These are phyloP conservation scores for Gynandropsis gynandra DNA, from an alignment of 345 rosid genomes.

Conservation along the genomic window DNA sequence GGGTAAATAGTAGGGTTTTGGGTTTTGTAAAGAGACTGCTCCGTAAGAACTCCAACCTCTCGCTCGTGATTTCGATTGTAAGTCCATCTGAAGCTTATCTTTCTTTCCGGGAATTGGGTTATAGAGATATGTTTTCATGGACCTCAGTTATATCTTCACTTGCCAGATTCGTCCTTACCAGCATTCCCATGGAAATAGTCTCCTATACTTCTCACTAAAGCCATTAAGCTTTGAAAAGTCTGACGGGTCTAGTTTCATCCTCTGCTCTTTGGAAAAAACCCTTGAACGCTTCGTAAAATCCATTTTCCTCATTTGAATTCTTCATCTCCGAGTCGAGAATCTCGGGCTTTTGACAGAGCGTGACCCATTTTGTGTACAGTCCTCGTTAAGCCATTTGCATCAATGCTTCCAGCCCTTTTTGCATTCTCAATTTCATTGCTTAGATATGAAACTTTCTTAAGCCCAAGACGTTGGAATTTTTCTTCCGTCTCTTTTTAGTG, in stretches of 20 bases:
- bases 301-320: constrained; percentile 42
- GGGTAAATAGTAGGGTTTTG: too few relatives aligned
- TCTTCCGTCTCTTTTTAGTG: constrained; percentile 48
- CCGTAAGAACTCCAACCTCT: too few relatives aligned
- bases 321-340: constrained; percentile 47
- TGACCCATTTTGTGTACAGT: constrained; percentile 63
- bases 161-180: constrained; percentile 70
- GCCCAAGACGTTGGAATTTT: constrained; percentile 47
- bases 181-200: constrained; percentile 97
- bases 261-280: constrained; percentile 79
- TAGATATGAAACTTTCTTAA: constrained; percentile 47
- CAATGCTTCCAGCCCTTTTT: constrained; percentile 49
- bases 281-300: constrained; percentile 54
- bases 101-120: constrained; percentile 32
- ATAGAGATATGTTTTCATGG: constrained; percentile 46
- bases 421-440: constrained; percentile 56
- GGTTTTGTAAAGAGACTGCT: too few relatives aligned
- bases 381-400: constrained; percentile 59
- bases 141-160: constrained; percentile 37
- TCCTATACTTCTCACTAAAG: constrained; percentile 80
- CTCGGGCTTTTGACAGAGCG: constrained; percentile 38
- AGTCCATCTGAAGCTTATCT: constrained; percentile 23
- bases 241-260: constrained; percentile 49
- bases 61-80: too few relatives aligned
- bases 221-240: constrained; percentile 61